Evolutionary conservation across 768 basidiomycete species (phyloP).

Genomic region (Neoboletus magnificus): DNA sequence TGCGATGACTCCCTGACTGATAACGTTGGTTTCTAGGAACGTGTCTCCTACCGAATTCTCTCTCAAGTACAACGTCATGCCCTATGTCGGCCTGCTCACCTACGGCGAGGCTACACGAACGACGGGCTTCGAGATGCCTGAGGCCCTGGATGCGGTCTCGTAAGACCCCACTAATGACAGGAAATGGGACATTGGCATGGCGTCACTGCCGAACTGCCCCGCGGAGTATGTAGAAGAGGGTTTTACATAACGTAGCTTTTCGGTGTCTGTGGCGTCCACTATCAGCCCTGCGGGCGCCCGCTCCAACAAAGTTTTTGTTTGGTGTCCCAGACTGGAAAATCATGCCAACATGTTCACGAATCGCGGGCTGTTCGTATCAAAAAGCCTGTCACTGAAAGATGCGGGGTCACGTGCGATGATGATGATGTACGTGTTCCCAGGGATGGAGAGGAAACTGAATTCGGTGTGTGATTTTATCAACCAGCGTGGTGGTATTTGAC

Average conservation of each 20-base stretch:
- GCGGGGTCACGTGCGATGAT: conserved; percentile 9
- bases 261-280: conserved; percentile 11
- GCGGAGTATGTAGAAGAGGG: conserved; percentile 9
- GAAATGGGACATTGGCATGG: conserved; percentile 7
- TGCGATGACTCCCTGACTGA: conserved; percentile 13
- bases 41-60: conserved; percentile 63
- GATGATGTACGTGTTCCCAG: conserved; percentile 7
- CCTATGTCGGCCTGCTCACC: conserved; percentile 75
- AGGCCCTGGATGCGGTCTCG: conserved; percentile 31
- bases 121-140: conserved; percentile 35
- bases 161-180: conserved; percentile 5
- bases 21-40: conserved; percentile 44
- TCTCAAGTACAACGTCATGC: conserved; percentile 89
- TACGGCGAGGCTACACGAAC: conserved; percentile 69
- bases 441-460: conserved; percentile 6
- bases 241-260: conserved; percentile 20
- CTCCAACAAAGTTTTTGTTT: background rate
- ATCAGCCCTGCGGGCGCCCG: conserved; percentile 7
- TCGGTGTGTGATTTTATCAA: conserved; percentile 1
- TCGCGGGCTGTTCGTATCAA: conserved; percentile 16
- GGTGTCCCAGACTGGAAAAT: conserved; percentile 1
- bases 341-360: background rate
- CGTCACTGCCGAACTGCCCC: conserved; percentile 13
- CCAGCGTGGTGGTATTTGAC: background rate
- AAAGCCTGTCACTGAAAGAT: conserved; percentile 18